These are phyloP conservation scores for Serendipita sp. DNA, from an alignment of 768 basidiomycete species.

Conservation along the genomic window DNA sequence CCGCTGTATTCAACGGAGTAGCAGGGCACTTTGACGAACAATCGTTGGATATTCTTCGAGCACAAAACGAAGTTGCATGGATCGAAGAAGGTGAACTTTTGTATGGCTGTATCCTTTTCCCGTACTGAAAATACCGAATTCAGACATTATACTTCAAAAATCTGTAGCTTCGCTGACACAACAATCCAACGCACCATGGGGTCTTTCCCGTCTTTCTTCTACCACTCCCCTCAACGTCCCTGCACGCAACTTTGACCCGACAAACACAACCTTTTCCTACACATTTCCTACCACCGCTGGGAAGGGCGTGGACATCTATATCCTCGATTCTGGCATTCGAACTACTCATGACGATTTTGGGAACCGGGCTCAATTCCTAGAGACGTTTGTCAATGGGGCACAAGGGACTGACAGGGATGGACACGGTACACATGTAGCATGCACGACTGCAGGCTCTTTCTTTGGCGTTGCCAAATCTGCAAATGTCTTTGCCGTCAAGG, in stretches of 20 bases:
- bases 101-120: no score
- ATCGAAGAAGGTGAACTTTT: conserved; percentile 4
- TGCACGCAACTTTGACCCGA: neutral
- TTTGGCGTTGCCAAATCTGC: conserved; percentile 15
- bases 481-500: conserved; percentile 15
- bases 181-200: conserved; percentile 11
- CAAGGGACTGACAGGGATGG: neutral
- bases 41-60: conserved; percentile 1
- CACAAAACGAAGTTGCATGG: conserved; percentile 4
- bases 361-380: conserved; percentile 7
- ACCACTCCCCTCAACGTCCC: neutral
- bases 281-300: conserved; percentile 7
- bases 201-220: conserved; percentile 8
- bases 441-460: conserved; percentile 11
- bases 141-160: neutral
- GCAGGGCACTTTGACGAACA: conserved; percentile 6
- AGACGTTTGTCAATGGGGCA: neutral
- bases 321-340: conserved; percentile 11
- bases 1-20: conserved; percentile 5
- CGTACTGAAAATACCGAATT: no score
- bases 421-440: conserved; percentile 13
- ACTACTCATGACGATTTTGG: conserved; percentile 7
- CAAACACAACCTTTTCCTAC: conserved; percentile 6
- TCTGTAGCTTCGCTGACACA: neutral
- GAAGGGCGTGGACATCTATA: conserved; percentile 5